These are phyloP conservation scores for Colletotrichum liriopes DNA, from an alignment of 2,329 filamentous ascomycete genomes.

Conservation along the genomic window DNA sequence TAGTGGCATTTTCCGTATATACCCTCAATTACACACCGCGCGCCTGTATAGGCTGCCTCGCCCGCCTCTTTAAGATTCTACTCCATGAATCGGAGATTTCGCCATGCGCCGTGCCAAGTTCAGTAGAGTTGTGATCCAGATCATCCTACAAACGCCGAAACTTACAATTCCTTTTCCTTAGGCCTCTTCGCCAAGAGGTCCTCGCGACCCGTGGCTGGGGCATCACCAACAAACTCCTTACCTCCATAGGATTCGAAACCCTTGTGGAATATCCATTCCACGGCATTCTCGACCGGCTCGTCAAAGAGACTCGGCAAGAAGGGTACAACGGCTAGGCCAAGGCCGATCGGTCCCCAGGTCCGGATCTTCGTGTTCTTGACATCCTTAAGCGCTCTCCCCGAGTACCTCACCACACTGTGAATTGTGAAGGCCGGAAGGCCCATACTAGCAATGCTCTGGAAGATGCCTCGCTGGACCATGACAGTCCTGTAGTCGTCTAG, in stretches of 20 bases:
- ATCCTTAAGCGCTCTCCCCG: conserved; percentile 87
- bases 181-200: conserved; percentile 57
- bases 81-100: conserved; percentile 17
- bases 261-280: conserved; percentile 91
- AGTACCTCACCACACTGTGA: conserved; percentile 92
- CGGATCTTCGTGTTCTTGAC: conserved; percentile 82
- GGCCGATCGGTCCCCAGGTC: conserved; percentile 92
- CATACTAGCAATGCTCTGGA: conserved; percentile 94
- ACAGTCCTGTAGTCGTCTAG: conserved; percentile 93
- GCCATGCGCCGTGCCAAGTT: conserved; percentile 31
- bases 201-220: conserved; percentile 69
- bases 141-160: conserved; percentile 16
- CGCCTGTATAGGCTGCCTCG: conserved; percentile 12
- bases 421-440: conserved; percentile 94
- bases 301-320: conserved; percentile 90
- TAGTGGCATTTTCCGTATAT: conserved; percentile 38
- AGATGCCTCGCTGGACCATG: conserved; percentile 91
- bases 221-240: conserved; percentile 67
- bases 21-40: conserved; percentile 31
- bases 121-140: conserved; percentile 27
- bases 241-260: conserved; percentile 83
- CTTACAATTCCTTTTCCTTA: conserved; percentile 44
- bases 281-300: conserved; percentile 90
- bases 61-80: neutral
- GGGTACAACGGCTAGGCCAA: conserved; percentile 84